Evolutionary conservation across 208 protist genomes (phyloP), one percentile per base, ranked within the genome.

Genomic region (Phytomonas sp.): DNA sequence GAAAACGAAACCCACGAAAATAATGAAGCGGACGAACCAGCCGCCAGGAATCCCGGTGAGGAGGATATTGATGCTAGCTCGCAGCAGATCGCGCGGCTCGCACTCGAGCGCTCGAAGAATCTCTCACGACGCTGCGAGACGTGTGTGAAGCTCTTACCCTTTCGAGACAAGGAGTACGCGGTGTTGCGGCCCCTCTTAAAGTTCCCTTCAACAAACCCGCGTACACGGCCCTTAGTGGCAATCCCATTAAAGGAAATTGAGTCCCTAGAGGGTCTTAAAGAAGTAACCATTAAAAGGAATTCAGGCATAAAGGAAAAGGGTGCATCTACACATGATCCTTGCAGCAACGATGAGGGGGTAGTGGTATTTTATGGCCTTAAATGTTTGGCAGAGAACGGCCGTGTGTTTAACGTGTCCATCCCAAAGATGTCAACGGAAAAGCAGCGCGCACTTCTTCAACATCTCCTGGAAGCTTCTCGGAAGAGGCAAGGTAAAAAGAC

Each of bases 281-380:
- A 19, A 6, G 33, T 42, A 52, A 4, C 26, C 7, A 52, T 45
- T 40, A 63, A 40, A 30, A 69, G 34, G 59, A 33, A 62, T 16
- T 29, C 36, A 26, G n/a, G 66, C 30, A 36, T 0, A 34, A 66
- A n/a, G 5, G 11, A 42, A 37, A 61, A 16, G 63, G 52, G 66
- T 32, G 60, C 34, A n/a, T 62, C 71, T 5, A 60, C 32, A 37
- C 60, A 36, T 30, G 34, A 56, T 29, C 42, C 65, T 14, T 45
- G 31, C 23, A 33, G 42, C 56, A 16, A 60, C 52, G 26, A 76
- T 26, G 56, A 71, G 7, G 8, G 69, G 19, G 60, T 72, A 3
- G 80, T 88, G 2, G 78, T 77, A 40, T 95, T 93, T 64, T 95
- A 93, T 69, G 90, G 90, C 0, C 66, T 95, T 33, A 80, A 95